A percentile compares a stretch with the other conserved stretches of the same genome.
Conservation (phyloP, 1,284 basidiomycete genomes). For the Lentinus polychrous region DNA sequence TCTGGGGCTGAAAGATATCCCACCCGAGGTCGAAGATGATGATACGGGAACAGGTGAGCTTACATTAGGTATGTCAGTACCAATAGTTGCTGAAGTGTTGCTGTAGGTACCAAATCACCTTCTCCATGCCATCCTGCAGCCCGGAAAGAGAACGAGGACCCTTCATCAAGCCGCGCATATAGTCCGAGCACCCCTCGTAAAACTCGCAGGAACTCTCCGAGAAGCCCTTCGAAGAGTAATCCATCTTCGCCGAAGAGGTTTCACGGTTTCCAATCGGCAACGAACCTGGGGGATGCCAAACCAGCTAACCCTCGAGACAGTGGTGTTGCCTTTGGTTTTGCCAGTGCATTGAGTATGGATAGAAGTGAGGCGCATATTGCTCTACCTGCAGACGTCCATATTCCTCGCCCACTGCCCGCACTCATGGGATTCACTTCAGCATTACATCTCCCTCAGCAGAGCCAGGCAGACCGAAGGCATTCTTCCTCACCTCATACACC, state of each 20-base stretch:
- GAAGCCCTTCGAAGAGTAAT: neutral
- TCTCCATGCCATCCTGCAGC: neutral
- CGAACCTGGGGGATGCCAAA: neutral
- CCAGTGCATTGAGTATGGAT: neutral
- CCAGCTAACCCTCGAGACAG: too few relatives aligned
- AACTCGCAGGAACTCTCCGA: neutral
- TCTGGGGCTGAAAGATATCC: constrained; percentile 6
- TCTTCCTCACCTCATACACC: constrained; percentile 38
- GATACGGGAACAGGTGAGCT: neutral
- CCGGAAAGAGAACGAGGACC: neutral
- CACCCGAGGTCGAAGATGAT: neutral
- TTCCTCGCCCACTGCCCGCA: neutral
- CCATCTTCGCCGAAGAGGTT: neutral
- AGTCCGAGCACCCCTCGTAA: neutral
- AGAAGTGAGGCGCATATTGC: neutral
- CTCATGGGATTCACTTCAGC: neutral
- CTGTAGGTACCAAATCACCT: neutral
- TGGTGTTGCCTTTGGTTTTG: neutral
- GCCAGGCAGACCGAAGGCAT: neutral
- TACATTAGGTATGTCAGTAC: neutral
- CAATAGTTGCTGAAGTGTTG: neutral
- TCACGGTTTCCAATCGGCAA: neutral
- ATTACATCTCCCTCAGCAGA: neutral
- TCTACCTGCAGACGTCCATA: neutral
- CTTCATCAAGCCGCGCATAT: neutral